Percentiles rank a stretch among this genome's conserved stretches.
Conservation (phyloP, 441 rosid species). For the Adansonia rubrostipa region DNA sequence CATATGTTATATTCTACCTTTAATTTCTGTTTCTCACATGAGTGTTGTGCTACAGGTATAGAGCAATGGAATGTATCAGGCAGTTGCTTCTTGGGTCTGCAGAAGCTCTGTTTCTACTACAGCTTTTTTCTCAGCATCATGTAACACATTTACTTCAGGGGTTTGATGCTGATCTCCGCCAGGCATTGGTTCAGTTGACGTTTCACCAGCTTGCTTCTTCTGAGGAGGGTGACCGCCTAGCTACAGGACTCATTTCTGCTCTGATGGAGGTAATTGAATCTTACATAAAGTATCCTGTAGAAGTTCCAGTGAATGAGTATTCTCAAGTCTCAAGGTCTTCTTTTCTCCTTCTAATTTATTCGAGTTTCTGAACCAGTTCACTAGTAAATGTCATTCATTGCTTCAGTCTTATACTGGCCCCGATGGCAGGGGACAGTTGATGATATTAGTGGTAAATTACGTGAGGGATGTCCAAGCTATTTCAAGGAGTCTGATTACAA, state of each 20-base stretch:
- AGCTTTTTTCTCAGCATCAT: slow-evolving; percentile 90
- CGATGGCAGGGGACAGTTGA: slow-evolving; percentile 98
- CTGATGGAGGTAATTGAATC: slow-evolving; percentile 79
- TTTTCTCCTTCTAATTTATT: slow-evolving; percentile 10
- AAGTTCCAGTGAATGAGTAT: slow-evolving; percentile 19
- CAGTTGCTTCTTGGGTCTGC: slow-evolving; percentile 97
- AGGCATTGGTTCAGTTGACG: slow-evolving; percentile 75
- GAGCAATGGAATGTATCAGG: slow-evolving; percentile 96
- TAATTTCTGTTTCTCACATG: slow-evolving; percentile 4
- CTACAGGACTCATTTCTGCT: slow-evolving; percentile 83
- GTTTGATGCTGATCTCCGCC: slow-evolving; percentile 67
- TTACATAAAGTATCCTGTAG: background rate
- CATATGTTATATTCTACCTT: slow-evolving; percentile 7
- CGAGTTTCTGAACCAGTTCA: slow-evolving; percentile 23
- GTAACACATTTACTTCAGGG: slow-evolving; percentile 81
- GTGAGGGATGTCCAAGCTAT: slow-evolving; percentile 96
- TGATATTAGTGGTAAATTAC: slow-evolving; percentile 80
- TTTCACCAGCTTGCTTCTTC: slow-evolving; percentile 92
- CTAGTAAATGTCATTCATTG: slow-evolving; percentile 26
- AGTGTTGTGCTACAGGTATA: slow-evolving; percentile 58
- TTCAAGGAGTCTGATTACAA: slow-evolving; percentile 96
- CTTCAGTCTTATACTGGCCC: slow-evolving; percentile 90
- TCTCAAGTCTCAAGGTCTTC: background rate
- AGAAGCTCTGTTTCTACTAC: slow-evolving; percentile 92
- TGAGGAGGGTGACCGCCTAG: slow-evolving; percentile 92